Evolutionary conservation across 805 yeast genomes (phyloP), one percentile per base, ranked within the genome.

Genomic region (Wickerhamiella occidentalis): DNA sequence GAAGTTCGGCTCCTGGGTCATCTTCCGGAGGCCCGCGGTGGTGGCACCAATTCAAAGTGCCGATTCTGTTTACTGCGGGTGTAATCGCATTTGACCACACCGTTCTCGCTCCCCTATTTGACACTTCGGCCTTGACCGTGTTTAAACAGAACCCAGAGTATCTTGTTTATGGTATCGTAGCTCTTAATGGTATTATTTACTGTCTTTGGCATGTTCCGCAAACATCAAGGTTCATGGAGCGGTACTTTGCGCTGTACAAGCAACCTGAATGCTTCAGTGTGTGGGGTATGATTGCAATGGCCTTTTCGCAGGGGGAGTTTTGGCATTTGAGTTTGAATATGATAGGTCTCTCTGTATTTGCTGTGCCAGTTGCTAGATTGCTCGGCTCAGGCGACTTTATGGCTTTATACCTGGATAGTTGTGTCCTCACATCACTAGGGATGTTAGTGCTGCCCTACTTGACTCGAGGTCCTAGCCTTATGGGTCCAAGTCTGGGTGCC

Each of bases 271-370:
- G 41, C 15, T 70, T 71, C 51, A 74, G 78, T 21, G 68, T 66
- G 35, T 76, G 80, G 78, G 74, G 86, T 9, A 67, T 88, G 67
- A 59, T 88, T 22, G 87, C 90, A 6, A 77, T 87, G 19, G 83
- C 94, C 0, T 88, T 88, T 63, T 82, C 94, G n/a, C 97, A 88
- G 65, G 90, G 82, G 62, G 87, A 82, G 53, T 66, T 78, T 29
- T 76, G 80, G 75, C 97, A 88, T 65, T 58, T 88, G 30, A 78
- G 79, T 55, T 72, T 85, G 63, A 88, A 88, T 65, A 87, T 88
- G 96, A 69, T 83, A 53, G 88, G 86, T 48, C 68, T 88, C 38
- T 84, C 78, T 65, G 85, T 94, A 3, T 85, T 88, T 63, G 94
- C 94, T 30, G 69, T 78, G 0, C 74, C 90, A 0, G 71, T 88